Conservation (phyloP, 164 flowering plant genomes). For the Aristolochia californica region DNA sequence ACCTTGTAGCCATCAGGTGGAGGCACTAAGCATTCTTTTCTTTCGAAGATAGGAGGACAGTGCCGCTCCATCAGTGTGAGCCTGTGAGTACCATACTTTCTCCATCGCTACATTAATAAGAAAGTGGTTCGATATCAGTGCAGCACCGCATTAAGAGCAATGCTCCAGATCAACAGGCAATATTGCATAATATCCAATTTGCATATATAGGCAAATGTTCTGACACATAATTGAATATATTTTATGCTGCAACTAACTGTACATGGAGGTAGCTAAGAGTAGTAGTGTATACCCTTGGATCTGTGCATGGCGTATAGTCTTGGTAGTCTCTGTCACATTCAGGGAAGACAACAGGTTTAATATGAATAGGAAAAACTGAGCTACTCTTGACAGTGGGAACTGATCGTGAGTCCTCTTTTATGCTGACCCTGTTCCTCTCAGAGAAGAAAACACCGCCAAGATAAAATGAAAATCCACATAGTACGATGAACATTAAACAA, state of each 20-base stretch:
- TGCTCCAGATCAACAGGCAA: too few species aligned
- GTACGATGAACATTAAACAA: constrained; percentile 44
- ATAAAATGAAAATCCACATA: constrained; percentile 91
- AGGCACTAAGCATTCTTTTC: constrained; percentile 85
- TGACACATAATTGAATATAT: not conserved
- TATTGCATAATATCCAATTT: too few species aligned
- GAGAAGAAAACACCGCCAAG: constrained; percentile 84
- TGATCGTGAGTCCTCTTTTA: constrained; percentile 17
- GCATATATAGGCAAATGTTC: not conserved
- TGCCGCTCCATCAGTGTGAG: constrained; percentile 93
- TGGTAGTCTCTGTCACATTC: constrained; percentile 69
- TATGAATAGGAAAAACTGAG: constrained; percentile 32
- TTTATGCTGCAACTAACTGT: not conserved
- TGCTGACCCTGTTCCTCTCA: constrained; percentile 30
- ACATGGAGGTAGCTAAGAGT: not conserved
- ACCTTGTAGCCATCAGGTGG: constrained; percentile 90
- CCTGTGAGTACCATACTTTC: constrained; percentile 58
- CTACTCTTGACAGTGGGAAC: constrained; percentile 28
- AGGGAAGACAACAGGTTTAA: constrained; percentile 43
- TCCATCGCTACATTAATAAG: constrained; percentile 74
- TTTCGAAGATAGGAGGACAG: constrained; percentile 87
- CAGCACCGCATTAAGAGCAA: too few species aligned
- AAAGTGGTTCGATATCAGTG: too few species aligned
- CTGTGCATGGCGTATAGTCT: constrained; percentile 99
- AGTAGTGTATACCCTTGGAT: constrained; percentile 56